phyloP scores from a whole-genome alignment of 2,329 filamentous ascomycete species.

The Fusarium sp. region DNA sequence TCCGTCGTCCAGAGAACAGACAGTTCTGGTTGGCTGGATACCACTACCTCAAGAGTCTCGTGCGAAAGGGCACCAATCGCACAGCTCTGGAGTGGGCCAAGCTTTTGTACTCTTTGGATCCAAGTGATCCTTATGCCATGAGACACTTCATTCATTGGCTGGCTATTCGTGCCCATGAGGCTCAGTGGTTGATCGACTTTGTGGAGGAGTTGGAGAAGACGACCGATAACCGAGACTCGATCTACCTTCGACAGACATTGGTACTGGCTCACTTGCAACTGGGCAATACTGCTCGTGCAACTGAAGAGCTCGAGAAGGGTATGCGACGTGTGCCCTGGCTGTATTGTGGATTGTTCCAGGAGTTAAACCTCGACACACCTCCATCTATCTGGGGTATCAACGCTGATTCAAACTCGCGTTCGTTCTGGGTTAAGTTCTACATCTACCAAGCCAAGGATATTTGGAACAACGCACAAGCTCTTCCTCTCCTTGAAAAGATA shows the following conservation, averaged over 20 bases:
- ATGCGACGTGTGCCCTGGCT: constrained; percentile 86
- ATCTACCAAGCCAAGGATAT: constrained; percentile 80
- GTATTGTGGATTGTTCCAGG: constrained; percentile 82
- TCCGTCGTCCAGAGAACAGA: constrained; percentile 84
- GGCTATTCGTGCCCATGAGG: constrained; percentile 83
- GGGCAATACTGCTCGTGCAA: constrained; percentile 73
- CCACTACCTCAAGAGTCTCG: constrained; percentile 86
- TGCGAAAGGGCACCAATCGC: constrained; percentile 91
- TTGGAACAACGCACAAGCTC: constrained; percentile 84
- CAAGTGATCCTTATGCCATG: constrained; percentile 85
- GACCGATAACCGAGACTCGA: constrained; percentile 57
- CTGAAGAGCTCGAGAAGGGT: constrained; percentile 72
- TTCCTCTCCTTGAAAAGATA: constrained; percentile 75
- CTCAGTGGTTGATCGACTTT: constrained; percentile 80
- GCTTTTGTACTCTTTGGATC: constrained; percentile 80
- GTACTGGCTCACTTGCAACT: constrained; percentile 81
- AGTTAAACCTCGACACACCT: constrained; percentile 82
- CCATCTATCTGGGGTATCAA: constrained; percentile 84
- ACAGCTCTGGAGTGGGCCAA: constrained; percentile 96
- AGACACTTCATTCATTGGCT: constrained; percentile 84
- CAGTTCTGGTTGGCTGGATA: constrained; percentile 93
- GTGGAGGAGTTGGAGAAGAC: constrained; percentile 59
- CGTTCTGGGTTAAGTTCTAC: constrained; percentile 81
- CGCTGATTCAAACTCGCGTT: constrained; percentile 69
- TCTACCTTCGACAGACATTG: constrained; percentile 81